Evolutionary conservation across 2,329 filamentous ascomycete species (phyloP).

Genomic region (Tolypocladium cylindrosporum): DNA sequence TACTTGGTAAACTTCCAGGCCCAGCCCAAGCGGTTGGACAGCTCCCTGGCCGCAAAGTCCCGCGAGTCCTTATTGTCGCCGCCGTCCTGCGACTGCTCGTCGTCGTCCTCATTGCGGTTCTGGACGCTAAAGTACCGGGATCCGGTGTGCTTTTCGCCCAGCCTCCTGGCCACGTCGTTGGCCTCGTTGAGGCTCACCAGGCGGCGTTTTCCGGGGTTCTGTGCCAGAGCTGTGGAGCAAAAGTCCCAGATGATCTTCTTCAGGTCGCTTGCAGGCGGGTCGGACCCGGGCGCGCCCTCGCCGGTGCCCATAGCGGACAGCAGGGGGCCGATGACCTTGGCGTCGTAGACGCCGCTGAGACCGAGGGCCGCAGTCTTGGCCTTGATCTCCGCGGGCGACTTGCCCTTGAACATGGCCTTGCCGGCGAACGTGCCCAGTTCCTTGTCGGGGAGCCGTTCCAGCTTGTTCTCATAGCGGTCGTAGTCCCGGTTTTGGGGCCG

Average conservation of each 20-base stretch:
- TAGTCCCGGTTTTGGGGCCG: conserved; percentile 6
- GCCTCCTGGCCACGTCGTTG: conserved; percentile 46
- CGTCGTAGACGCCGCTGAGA: conserved; percentile 18
- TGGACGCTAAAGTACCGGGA: conserved; percentile 26
- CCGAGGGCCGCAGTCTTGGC: conserved; percentile 12
- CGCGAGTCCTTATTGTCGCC: conserved; percentile 6
- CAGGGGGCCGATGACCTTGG: conserved; percentile 14
- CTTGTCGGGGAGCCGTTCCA: conserved; percentile 8
- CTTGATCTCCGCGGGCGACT: conserved; percentile 9
- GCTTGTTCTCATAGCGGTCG: conserved; percentile 1
- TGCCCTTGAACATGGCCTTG: conserved; percentile 2
- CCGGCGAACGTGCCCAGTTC: neutral
- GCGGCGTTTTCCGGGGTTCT: conserved; percentile 28
- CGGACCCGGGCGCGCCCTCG: conserved; percentile 4
- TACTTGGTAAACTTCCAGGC: conserved; percentile 11
- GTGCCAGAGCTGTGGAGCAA: conserved; percentile 19
- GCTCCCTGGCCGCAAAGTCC: conserved; percentile 20
- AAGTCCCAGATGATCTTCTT: conserved; percentile 22
- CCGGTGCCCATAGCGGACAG: conserved; percentile 14
- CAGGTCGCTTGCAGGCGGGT: conserved; percentile 3
- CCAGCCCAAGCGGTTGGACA: conserved; percentile 6
- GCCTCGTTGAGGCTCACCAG: conserved; percentile 46
- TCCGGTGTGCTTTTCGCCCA: conserved; percentile 37
- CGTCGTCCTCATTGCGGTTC: conserved; percentile 14
- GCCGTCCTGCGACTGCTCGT: conserved; percentile 13